Evolutionary conservation across 257 asterid species (phyloP), one percentile per base, ranked within the genome.

Genomic region (Forsythia viridissima): DNA sequence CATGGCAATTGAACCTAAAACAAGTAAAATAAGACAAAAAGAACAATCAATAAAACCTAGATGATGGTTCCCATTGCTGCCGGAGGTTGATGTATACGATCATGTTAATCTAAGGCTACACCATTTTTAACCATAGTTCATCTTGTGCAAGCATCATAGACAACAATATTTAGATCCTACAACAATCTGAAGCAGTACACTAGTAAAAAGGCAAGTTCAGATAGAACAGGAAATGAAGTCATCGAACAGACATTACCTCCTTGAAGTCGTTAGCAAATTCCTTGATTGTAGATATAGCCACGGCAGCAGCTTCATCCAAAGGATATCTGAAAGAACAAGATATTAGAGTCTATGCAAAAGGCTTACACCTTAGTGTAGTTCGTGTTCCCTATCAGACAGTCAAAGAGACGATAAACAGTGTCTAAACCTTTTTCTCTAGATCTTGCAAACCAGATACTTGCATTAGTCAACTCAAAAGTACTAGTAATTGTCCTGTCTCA

Each of bases 291-390:
- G 97, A 90, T 81, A 96, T 83, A 79, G 99, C 97, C 82, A 93
- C 96, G 43, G 87, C 70, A 73, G 99, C 98, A 83, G 98, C 99
- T 88, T 93, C 95, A 77, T 92, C 93, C 67, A 37, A 91, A 65
- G 99, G 98, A 84, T 96, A 96, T 66, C 99, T 96, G 89, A 74
- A 71, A 75, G 67, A 73, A 41, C 20, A 76, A 68, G 52, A 46
- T 13, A 70, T 82, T 42, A 82, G 76, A 69, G 34, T 55, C 59
- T 36, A 69, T 76, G 52, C 37, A 61, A 61, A 71, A 4, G 34
- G 55, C 42, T 77, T 7, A 57, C 75, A 72, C 59, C 72, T 43
- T 16, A 66, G 55, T 34, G 70, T 46, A 37, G 80, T 34, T 67
- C 59, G 63, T 30, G 44, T 71, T 63, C 37, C 63, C 37, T 9